Conservation (phyloP, 306 rosid genomes). For the Cucumis sativus region Cucumber_9930_V3 NC_026657.2:30706501-30707000, state of each 20-base stretch:
- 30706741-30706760: conserved; percentile 30
- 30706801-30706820: conserved; percentile 87
- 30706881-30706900: background rate
- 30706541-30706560: no score
- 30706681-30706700: background rate
- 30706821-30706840: conserved; percentile 93
- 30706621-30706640: background rate
- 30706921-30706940: background rate
- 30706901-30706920: background rate
- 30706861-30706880: background rate
- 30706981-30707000: conserved; percentile 74
- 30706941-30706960: conserved; percentile 62
- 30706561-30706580: no score
- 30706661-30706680: background rate
- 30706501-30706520: no score
- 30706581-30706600: background rate
- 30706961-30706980: conserved; percentile 48
- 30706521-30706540: no score
- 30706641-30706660: background rate
- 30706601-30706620: conserved; percentile 4
- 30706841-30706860: background rate
- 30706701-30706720: background rate
- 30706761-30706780: conserved; percentile 65
- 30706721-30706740: background rate
- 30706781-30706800: conserved; percentile 81